Conservation (phyloP, 164 flowering plant genomes). For the Houttuynia cordata region DNA sequence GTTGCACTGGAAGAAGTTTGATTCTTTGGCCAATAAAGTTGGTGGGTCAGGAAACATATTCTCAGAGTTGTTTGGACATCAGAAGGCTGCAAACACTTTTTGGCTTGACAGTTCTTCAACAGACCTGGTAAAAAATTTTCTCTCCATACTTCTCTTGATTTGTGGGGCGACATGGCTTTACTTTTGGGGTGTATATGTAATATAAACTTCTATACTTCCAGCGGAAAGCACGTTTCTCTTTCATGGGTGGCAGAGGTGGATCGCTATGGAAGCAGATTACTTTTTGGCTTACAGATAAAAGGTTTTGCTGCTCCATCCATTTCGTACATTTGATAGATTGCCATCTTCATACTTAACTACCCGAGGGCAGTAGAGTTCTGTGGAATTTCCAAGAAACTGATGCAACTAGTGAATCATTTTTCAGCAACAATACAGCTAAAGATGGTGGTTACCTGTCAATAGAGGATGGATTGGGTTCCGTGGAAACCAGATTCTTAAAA, state of each 20-base stretch:
- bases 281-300: constrained; percentile 39
- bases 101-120: constrained; percentile 92
- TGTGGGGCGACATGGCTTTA: not conserved
- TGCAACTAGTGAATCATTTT: not conserved
- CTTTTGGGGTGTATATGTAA: no score
- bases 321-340: not conserved
- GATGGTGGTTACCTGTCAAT: constrained; percentile 52
- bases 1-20: constrained; percentile 70
- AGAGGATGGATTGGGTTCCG: constrained; percentile 54
- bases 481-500: constrained; percentile 28
- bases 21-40: constrained; percentile 41
- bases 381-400: not conserved
- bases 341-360: not conserved
- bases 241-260: constrained; percentile 95
- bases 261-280: constrained; percentile 81
- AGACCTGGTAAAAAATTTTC: constrained; percentile 49
- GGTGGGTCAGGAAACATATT: constrained; percentile 81
- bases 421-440: constrained; percentile 23
- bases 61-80: constrained; percentile 51
- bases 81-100: constrained; percentile 62
- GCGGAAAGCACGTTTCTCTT: constrained; percentile 91
- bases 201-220: constrained; percentile 9
- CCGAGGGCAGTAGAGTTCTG: not conserved
- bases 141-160: not conserved
- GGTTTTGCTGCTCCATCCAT: constrained; percentile 24